phyloP scores from a whole-genome alignment of 2,329 filamentous ascomycete genomes.

The Sarocladiaceae sp. region DNA sequence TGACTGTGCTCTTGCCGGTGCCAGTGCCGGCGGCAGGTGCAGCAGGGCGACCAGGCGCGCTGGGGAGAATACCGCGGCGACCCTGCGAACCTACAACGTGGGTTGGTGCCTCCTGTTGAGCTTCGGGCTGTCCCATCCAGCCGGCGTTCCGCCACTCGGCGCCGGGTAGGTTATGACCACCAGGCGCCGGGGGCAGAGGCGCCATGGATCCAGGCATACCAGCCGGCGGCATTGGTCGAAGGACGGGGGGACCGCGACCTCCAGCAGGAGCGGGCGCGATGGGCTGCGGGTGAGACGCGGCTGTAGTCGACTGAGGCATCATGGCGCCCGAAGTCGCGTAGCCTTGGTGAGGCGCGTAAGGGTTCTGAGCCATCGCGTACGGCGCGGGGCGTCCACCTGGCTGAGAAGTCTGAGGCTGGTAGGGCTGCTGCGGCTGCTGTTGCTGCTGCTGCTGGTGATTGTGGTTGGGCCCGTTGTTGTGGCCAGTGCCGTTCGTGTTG shows the following conservation, averaged over 20 bases:
- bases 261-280: constrained; percentile 65
- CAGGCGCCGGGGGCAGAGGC: constrained; percentile 3
- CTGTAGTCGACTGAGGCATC: constrained; percentile 60
- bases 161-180: constrained; percentile 5
- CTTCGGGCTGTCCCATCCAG: constrained; percentile 41
- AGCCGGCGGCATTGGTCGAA: constrained; percentile 66
- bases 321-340: constrained; percentile 53
- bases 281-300: constrained; percentile 66
- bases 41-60: constrained; percentile 77
- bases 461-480: constrained; percentile 10
- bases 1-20: constrained; percentile 70
- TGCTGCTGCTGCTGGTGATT: constrained; percentile 9
- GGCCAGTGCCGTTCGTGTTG: constrained; percentile 3
- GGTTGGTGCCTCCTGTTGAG: constrained; percentile 58
- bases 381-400: constrained; percentile 40
- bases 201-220: constrained; percentile 32
- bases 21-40: constrained; percentile 65
- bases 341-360: constrained; percentile 45
- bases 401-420: constrained; percentile 46
- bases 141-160: constrained; percentile 6
- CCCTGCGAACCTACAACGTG: constrained; percentile 95
- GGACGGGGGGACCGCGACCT: constrained; percentile 49
- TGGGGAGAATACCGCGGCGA: constrained; percentile 83
- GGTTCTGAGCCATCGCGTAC: constrained; percentile 47
- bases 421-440: constrained; percentile 19